These are phyloP conservation scores for Cucumis hystrix DNA, from an alignment of 306 rosid genomes.

Conservation along the genomic window DNA sequence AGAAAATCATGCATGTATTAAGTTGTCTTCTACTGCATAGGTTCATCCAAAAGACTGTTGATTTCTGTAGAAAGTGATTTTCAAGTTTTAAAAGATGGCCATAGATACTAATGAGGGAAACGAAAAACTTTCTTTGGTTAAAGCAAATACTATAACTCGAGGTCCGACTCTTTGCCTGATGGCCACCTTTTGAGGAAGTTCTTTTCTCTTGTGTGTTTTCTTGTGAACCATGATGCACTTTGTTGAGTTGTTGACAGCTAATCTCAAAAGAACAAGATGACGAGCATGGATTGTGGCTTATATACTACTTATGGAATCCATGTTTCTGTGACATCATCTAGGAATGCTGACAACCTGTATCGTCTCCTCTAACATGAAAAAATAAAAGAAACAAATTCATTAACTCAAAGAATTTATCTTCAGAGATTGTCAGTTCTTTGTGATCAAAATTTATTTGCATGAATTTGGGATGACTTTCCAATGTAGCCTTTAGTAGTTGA, in stretches of 20 bases:
- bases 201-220: background rate
- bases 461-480: background rate
- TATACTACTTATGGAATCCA: background rate
- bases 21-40: background rate
- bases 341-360: background rate
- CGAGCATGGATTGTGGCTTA: background rate
- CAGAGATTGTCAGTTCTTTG: background rate
- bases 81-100: background rate
- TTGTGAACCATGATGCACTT: background rate
- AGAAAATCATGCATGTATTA: background rate
- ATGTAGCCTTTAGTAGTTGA: background rate
- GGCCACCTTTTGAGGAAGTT: background rate
- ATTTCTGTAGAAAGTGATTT: background rate
- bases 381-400: background rate
- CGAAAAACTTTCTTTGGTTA: background rate
- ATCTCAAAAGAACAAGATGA: background rate
- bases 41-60: background rate
- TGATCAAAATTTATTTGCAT: background rate
- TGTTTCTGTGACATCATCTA: background rate
- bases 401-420: background rate
- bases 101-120: background rate
- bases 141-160: background rate
- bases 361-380: background rate
- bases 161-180: background rate
- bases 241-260: background rate